Evolutionary conservation across 441 rosid genomes (phyloP), one percentile per base, ranked within the genome.

Genomic region (Gossypium gossypioides): DNA sequence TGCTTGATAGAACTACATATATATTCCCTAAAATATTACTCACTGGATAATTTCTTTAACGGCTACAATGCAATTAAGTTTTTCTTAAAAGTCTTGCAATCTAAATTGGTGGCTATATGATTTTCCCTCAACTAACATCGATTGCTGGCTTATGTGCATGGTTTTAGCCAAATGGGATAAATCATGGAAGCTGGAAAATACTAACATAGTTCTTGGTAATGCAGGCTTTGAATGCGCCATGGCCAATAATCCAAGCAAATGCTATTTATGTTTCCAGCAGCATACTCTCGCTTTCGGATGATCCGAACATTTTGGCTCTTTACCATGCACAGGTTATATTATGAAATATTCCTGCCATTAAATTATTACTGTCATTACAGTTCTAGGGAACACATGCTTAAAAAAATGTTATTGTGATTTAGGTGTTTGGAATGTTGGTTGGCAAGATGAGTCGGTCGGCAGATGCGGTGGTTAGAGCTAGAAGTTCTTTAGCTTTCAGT

Each of bases 221-320:
- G 83, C 92, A 95, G 97, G 96, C 95, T 70, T 89, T 91, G 72
- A 97, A 95, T 75, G 96, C 99, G n/a, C 92, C 93, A 13, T 92
- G 96, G 97, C 90, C 99, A 12, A 80, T 87, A 73, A 84, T 95
- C 80, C 97, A 95, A 81, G 99, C 97, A 18, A 92, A 95, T 83
- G 97, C 99, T 21, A 84, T 95, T 69, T 87, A 91, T 82, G 84
- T 95, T 69, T 87, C 94, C 72, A 83, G 96, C 85, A 86, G 93
- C 86, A 76, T 92, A 66, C 83, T 95, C 52, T 86, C 97, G 62
- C 82, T 95, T 57, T 88, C 90, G 71, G 97, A 91, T 70, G 97
- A 92, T 81, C 97, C 86, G 15, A 91, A 82, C 73, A 80, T 86
- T 67, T 80, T 91, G 72, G 80, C 94, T 46, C 87, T 83, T 58